Conservation (phyloP, 140 eudicot species). For the Ambrosia hybrid region DNA sequence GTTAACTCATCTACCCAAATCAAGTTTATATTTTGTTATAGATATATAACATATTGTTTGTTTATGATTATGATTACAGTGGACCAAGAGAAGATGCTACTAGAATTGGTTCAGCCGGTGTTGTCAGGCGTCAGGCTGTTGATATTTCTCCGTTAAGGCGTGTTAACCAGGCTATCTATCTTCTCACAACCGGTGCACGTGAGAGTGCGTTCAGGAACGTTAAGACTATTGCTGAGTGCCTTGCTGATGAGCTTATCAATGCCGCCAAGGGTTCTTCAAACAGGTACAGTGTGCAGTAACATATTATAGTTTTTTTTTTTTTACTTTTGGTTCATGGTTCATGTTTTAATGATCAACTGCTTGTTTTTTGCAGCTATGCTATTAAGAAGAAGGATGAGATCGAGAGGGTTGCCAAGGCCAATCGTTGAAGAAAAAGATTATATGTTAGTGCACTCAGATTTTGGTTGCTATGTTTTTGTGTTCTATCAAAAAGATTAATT, state of each 20-base stretch:
- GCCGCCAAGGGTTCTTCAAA: conserved; percentile 50
- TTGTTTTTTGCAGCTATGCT: conserved; percentile 39
- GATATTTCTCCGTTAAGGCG: conserved; percentile 45
- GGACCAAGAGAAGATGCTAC: conserved; percentile 53
- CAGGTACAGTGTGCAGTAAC: conserved; percentile 17
- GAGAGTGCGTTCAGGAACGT: conserved; percentile 45
- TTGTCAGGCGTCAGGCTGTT: conserved; percentile 45
- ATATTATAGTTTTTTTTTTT: background rate
- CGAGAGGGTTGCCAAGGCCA: conserved; percentile 61
- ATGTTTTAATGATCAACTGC: background rate
- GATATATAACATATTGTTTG: background rate
- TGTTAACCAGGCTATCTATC: conserved; percentile 45
- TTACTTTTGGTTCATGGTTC: background rate
- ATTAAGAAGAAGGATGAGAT: conserved; percentile 60
- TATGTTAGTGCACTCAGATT: conserved; percentile 20
- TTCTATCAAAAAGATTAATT: conserved; percentile 9
- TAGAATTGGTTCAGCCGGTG: conserved; percentile 47
- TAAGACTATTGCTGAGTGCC: conserved; percentile 44
- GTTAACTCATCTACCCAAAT: background rate
- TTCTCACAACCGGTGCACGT: conserved; percentile 46
- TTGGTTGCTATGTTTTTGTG: conserved; percentile 27
- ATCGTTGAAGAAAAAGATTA: conserved; percentile 38
- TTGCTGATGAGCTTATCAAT: conserved; percentile 45
- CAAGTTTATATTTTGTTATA: too few species aligned
- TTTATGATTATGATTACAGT: conserved; percentile 1